Conservation (phyloP, 2,329 filamentous ascomycete genomes). For the Ascochyta clinopodiicola region DNA sequence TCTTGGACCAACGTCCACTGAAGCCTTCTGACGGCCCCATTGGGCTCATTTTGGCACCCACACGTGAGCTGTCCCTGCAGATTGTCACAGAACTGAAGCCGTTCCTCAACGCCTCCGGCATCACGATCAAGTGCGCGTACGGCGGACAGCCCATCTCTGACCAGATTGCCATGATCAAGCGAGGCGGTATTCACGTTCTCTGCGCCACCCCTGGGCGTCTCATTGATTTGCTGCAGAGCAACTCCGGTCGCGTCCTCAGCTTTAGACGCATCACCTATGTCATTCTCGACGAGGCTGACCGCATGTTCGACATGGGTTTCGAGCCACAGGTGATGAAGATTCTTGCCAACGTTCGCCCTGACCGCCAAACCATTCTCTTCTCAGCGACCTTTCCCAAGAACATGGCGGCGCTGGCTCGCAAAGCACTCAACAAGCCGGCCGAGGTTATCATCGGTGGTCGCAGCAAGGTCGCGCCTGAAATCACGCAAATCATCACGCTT, state of each 20-base stretch:
- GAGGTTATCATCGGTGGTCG: slow-evolving; percentile 92
- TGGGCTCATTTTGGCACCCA: slow-evolving; percentile 89
- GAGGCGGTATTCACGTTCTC: slow-evolving; percentile 92
- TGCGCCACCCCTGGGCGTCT: slow-evolving; percentile 88
- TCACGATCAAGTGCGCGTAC: slow-evolving; percentile 90
- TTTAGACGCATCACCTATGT: slow-evolving; percentile 88
- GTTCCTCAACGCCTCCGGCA: slow-evolving; percentile 83
- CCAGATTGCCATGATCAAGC: slow-evolving; percentile 95
- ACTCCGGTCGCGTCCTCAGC: slow-evolving; percentile 92
- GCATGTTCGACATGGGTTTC: slow-evolving; percentile 99
- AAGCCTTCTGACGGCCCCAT: slow-evolving; percentile 87
- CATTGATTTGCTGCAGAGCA: slow-evolving; percentile 93
- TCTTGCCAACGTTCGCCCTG: slow-evolving; percentile 86
- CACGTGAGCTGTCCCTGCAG: slow-evolving; percentile 89
- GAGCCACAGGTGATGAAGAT: slow-evolving; percentile 98
- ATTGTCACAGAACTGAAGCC: slow-evolving; percentile 95
- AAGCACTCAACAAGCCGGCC: slow-evolving; percentile 82
- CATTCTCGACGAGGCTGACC: slow-evolving; percentile 94
- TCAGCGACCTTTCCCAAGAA: slow-evolving; percentile 95
- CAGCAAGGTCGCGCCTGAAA: slow-evolving; percentile 72
- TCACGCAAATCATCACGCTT: slow-evolving; percentile 91
- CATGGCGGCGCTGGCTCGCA: slow-evolving; percentile 89
- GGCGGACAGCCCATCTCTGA: slow-evolving; percentile 96
- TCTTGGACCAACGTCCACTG: slow-evolving; percentile 87
- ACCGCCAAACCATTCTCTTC: slow-evolving; percentile 93